Conservation (phyloP, 257 asterid species). For the Euphrasia confusa region DNA sequence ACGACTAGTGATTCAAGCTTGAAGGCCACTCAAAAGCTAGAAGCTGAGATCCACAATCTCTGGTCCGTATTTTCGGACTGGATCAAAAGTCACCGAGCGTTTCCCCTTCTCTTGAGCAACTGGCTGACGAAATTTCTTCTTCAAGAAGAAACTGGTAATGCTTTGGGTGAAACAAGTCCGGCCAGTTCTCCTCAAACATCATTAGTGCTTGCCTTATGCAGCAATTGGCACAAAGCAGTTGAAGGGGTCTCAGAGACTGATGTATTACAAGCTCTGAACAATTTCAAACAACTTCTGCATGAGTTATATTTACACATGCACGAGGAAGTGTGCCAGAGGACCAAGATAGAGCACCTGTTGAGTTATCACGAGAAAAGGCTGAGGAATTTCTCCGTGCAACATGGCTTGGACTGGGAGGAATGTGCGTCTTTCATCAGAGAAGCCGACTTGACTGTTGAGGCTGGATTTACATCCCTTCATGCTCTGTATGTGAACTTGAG, state of each 20-base stretch:
- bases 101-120: conserved; percentile 7
- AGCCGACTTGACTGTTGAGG: conserved; percentile 1
- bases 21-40: conserved; percentile 1
- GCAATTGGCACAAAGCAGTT: conserved; percentile 9
- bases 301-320: background rate
- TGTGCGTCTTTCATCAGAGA: conserved; percentile 3
- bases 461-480: background rate
- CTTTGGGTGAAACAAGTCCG: background rate
- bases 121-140: conserved; percentile 8
- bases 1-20: conserved; percentile 3
- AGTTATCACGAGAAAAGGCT: conserved; percentile 17
- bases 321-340: too few species aligned
- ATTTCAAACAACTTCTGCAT: background rate
- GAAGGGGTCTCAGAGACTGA: conserved; percentile 8
- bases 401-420: conserved; percentile 11
- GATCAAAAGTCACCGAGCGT: conserved; percentile 15
- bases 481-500: background rate
- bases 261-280: conserved; percentile 6
- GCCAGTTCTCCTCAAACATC: background rate
- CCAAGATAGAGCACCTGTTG: background rate
- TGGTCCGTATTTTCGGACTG: conserved; percentile 7
- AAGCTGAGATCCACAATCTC: conserved; percentile 8
- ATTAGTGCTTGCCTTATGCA: background rate
- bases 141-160: background rate
- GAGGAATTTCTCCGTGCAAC: conserved; percentile 11